A percentile compares a stretch with the other conserved stretches of the same genome.
Conservation (phyloP, 202 grass and related monocot species). For the Tripidium arundinaceum region DNA sequence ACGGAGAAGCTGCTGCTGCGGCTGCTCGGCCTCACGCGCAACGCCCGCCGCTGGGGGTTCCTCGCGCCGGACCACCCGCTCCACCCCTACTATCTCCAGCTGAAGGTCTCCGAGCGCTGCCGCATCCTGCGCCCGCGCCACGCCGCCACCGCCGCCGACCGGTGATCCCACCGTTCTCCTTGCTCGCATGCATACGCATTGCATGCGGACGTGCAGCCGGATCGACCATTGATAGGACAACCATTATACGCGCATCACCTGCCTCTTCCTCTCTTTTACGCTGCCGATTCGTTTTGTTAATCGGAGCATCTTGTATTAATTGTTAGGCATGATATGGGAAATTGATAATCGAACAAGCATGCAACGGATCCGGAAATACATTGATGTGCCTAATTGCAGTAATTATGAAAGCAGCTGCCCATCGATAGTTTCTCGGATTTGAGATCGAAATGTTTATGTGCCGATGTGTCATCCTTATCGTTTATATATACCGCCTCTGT, state of each 20-base stretch:
- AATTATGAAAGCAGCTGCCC: background rate
- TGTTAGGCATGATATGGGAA: background rate
- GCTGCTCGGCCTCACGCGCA: constrained; percentile 54
- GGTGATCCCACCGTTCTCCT: background rate
- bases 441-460: background rate
- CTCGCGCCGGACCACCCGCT: constrained; percentile 55
- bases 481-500: too few relatives aligned
- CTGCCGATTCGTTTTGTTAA: background rate
- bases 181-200: background rate
- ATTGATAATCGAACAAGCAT: background rate
- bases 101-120: constrained; percentile 68
- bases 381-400: background rate
- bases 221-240: background rate
- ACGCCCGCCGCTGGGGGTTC: constrained; percentile 63
- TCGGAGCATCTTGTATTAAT: background rate
- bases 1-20: constrained; percentile 52
- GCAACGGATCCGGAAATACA: background rate
- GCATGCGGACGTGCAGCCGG: background rate
- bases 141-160: background rate
- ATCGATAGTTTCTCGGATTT: background rate
- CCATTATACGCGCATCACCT: background rate
- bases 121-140: constrained; percentile 44
- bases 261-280: background rate
- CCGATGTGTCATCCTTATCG: too few relatives aligned
- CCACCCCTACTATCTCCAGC: constrained; percentile 64